Conservation (phyloP, 805 yeast species). For the Lachancea dasiensis region DNA sequence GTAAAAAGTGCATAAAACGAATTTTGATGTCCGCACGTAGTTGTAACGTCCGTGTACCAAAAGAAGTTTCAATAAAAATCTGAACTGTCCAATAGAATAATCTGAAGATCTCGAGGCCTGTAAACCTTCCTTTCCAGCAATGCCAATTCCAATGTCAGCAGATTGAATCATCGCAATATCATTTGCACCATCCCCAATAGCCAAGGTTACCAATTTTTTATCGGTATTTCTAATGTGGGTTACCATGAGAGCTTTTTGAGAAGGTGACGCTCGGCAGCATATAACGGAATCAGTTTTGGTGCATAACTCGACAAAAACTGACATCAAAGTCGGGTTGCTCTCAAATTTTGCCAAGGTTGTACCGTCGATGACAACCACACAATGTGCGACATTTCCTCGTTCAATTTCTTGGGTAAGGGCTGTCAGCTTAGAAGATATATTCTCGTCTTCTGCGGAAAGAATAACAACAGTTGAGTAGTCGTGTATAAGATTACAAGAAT, state of each 20-base stretch:
- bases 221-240: constrained; percentile 66
- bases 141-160: constrained; percentile 97
- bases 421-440: constrained; percentile 59
- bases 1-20: constrained; percentile 89
- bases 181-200: constrained; percentile 98
- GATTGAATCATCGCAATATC: constrained; percentile 99
- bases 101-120: constrained; percentile 96
- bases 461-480: constrained; percentile 87
- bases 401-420: constrained; percentile 71
- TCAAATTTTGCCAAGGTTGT: constrained; percentile 71
- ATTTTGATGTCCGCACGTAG: constrained; percentile 85
- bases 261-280: constrained; percentile 94
- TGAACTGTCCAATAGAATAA: constrained; percentile 90
- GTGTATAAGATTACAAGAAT: constrained; percentile 86
- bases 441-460: constrained; percentile 51
- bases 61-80: constrained; percentile 72
- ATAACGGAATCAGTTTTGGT: constrained; percentile 85
- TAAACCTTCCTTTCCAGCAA: constrained; percentile 93
- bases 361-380: constrained; percentile 95
- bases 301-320: constrained; percentile 78
- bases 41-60: constrained; percentile 96
- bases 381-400: constrained; percentile 77
- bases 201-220: constrained; percentile 72
- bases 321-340: constrained; percentile 60
- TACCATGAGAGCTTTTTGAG: constrained; percentile 92